These are phyloP conservation scores for Oryza nivara DNA, from an alignment of 176 grass and related monocot species.

Conservation along the genomic window DNA sequence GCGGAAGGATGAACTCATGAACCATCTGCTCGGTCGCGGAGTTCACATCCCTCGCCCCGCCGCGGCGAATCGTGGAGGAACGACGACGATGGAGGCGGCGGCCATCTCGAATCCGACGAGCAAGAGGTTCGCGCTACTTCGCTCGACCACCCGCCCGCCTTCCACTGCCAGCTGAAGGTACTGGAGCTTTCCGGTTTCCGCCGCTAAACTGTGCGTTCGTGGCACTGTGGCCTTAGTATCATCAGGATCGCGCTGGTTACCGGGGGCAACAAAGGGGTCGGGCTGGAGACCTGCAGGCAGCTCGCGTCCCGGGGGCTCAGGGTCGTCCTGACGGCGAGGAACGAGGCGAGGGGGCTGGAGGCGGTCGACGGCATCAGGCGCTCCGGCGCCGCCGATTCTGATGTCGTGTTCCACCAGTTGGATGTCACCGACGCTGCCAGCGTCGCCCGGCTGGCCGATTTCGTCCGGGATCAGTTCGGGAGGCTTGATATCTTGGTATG, in stretches of 20 bases:
- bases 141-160: not conserved
- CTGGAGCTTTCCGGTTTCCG: not conserved
- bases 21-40: not conserved
- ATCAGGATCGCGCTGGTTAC: slow-evolving; percentile 68
- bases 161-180: not conserved
- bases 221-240: not conserved
- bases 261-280: slow-evolving; percentile 71
- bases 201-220: not conserved
- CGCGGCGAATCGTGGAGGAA: not conserved
- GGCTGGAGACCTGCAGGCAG: slow-evolving; percentile 76
- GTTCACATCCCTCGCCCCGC: not conserved
- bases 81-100: slow-evolving; percentile 26
- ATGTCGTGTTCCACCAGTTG: slow-evolving; percentile 69
- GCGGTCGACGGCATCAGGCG: slow-evolving; percentile 48
- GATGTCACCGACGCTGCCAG: slow-evolving; percentile 62
- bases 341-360: slow-evolving; percentile 54
- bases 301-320: slow-evolving; percentile 51
- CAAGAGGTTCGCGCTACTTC: slow-evolving; percentile 47
- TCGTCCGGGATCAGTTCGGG: slow-evolving; percentile 55
- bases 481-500: slow-evolving; percentile 74
- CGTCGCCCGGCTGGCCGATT: slow-evolving; percentile 50
- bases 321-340: slow-evolving; percentile 72
- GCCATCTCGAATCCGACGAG: slow-evolving; percentile 28
- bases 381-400: slow-evolving; percentile 21
- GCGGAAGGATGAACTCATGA: not conserved